Base-by-base conservation (phyloP, 345 rosid species). In the Aquilaria malaccensis region DNA sequence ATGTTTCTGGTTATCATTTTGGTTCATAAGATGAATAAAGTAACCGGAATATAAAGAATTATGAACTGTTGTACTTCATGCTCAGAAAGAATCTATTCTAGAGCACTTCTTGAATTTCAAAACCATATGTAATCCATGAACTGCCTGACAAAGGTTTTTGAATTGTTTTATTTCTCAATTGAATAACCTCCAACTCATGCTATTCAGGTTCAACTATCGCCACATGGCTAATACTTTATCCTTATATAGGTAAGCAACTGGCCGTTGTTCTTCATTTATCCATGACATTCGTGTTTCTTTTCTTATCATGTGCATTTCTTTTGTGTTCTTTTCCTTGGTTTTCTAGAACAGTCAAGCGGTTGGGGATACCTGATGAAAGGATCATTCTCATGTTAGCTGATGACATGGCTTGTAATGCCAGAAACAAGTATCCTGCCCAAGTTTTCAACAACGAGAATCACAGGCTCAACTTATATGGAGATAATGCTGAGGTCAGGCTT, bases 181-280 rank as follows among this genome's bases (percentile, higher is more conserved):
- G 67, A 75, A 33, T 13, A 43, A 70, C 67, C 30, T 4, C 46
- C 33, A 49, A 33, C 52, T 70, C 33, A 33, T 53, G 13, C 55
- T 62, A n/a, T 66, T 67, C 93, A 90, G 99, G 99, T 94, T 94
- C 76, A 94, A 90, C 75, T 94, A 94, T 67, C 75, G 99, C 5
- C 97, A 90, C 67, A 94, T 94, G 97, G 99, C 99, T 12, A 90
- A 94, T 61, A 94, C 97, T 33, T 74, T 94, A 50, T 94, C 99
- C 15, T 83, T 94, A 60, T 94, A 94, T 67, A 81, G 99, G 99
- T 90, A 67, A 72, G 76, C 62, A 11, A 31, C 50, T 14, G 13
- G 55, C 45, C 52, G 37, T 22, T 58, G 52, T 15, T 3, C 55
- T 12, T 41, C 45, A 22, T 33, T 59, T 11, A 6, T 30, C 59